A percentile compares a stretch with the other conserved stretches of the same genome.
Conservation (phyloP, 345 rosid species). For the Clausena lansium region DNA sequence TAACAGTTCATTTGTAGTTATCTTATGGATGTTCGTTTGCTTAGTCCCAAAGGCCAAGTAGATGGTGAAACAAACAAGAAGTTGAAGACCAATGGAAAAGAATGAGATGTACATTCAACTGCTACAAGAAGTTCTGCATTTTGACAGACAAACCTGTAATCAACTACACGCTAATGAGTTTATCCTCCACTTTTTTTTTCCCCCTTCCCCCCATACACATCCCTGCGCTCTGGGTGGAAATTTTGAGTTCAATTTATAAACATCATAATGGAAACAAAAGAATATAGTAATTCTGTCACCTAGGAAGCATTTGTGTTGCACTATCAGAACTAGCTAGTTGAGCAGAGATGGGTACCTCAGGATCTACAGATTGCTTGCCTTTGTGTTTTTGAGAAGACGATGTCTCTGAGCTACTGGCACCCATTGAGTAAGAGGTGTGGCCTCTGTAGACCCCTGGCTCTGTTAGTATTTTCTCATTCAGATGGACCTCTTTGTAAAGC, state of each 20-base stretch:
- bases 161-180: background rate
- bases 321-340: constrained; percentile 21
- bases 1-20: background rate
- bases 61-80: background rate
- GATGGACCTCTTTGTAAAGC: constrained; percentile 67
- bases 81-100: background rate
- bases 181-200: too few species aligned
- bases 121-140: background rate
- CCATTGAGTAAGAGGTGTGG: constrained; percentile 19
- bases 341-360: constrained; percentile 25
- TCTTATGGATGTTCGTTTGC: background rate
- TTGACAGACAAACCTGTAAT: background rate
- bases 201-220: too few species aligned
- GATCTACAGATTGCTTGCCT: constrained; percentile 39
- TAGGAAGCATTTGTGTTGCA: constrained; percentile 58
- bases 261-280: background rate
- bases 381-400: constrained; percentile 48
- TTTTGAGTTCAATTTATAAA: background rate
- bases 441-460: constrained; percentile 62
- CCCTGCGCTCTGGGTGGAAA: background rate
- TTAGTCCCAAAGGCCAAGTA: background rate
- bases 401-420: constrained; percentile 35
- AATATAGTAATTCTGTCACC: constrained; percentile 33
- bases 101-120: background rate
- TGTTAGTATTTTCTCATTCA: constrained; percentile 59